Percentiles rank a stretch among this genome's conserved stretches.
Conservation (phyloP, 1,284 basidiomycete genomes). For the Ustilago sp. region DNA sequence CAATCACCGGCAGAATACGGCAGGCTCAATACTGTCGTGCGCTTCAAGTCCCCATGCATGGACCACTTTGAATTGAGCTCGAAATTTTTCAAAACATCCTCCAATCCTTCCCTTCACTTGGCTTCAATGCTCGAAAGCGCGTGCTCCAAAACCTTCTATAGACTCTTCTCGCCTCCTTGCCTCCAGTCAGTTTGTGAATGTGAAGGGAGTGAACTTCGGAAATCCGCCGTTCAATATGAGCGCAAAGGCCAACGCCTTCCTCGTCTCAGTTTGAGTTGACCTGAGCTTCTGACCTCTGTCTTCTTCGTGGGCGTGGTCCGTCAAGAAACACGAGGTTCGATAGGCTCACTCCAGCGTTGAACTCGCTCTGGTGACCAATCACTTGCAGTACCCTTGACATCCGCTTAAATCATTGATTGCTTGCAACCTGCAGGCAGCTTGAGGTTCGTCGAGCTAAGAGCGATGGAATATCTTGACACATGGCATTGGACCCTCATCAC, state of each 20-base stretch:
- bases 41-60: no score
- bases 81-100: neutral
- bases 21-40: neutral
- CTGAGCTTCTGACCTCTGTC: neutral
- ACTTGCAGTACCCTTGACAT: neutral
- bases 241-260: neutral
- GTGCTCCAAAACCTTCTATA: neutral
- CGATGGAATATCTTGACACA: no score
- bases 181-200: neutral
- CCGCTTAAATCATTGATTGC: neutral
- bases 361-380: neutral
- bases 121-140: neutral
- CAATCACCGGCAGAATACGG: neutral
- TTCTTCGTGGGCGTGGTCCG: neutral
- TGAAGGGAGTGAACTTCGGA: neutral
- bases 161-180: neutral
- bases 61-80: neutral
- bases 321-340: neutral
- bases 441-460: no score
- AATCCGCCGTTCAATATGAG: neutral
- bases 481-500: neutral
- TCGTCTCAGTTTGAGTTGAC: neutral
- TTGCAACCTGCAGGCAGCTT: no score
- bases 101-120: no score
- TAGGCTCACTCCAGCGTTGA: neutral